These are phyloP conservation scores for Calonectria naviculata DNA, from an alignment of 2,329 filamentous ascomycete species.

Conservation along the genomic window DNA sequence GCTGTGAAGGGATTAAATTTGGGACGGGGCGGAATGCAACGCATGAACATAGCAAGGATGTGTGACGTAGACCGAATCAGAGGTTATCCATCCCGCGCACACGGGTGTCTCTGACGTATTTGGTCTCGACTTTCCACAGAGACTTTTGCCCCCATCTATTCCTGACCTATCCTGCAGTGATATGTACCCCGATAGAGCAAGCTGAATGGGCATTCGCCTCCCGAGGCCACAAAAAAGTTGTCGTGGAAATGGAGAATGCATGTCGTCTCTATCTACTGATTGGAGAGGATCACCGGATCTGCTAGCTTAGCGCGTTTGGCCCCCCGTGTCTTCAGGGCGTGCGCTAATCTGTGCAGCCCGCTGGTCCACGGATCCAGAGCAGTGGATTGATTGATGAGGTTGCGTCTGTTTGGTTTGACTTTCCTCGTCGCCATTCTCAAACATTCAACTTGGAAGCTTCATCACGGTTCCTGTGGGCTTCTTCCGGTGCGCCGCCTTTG, in stretches of 20 bases:
- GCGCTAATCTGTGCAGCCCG: conserved; percentile 1
- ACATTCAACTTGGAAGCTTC: background rate
- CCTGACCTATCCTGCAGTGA: background rate
- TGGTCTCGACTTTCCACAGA: background rate
- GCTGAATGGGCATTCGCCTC: background rate
- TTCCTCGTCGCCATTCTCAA: background rate
- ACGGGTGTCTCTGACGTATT: conserved; percentile 2
- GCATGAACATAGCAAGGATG: background rate
- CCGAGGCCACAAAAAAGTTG: background rate
- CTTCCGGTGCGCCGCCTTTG: background rate
- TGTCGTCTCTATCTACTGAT: background rate
- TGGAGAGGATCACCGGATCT: conserved; percentile 16
- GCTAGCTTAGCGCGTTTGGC: conserved; percentile 12
- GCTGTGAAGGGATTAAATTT: background rate
- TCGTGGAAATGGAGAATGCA: background rate
- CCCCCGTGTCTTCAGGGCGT: background rate
- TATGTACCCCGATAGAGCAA: background rate
- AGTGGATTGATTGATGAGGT: conserved; percentile 32
- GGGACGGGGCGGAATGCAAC: background rate
- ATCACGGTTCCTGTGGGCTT: background rate
- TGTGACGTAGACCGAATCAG: background rate
- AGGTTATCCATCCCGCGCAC: background rate
- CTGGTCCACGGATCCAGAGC: conserved; percentile 28
- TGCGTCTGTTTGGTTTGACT: conserved; percentile 15
- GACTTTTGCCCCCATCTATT: background rate